phyloP scores from a whole-genome alignment of 2,329 filamentous ascomycete genomes.

The Calonectria naviculata region DNA sequence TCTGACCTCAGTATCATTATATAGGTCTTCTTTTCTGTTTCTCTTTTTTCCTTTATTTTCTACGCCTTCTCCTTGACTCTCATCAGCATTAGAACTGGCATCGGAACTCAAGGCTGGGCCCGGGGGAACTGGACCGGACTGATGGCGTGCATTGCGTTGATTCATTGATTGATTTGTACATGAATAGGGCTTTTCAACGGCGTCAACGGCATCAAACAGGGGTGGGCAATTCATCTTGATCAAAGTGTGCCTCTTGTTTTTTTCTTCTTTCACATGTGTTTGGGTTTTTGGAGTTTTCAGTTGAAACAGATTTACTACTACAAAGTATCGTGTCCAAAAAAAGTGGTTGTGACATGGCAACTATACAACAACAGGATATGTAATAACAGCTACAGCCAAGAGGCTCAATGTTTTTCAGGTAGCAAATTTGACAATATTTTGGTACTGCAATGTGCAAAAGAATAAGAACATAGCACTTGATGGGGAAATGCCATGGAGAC shows the following conservation, averaged over 20 bases:
- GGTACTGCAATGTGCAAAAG: neutral
- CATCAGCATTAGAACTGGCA: neutral
- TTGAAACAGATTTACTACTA: neutral
- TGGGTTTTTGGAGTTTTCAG: neutral
- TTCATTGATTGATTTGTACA: conserved; percentile 2
- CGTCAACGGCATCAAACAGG: neutral
- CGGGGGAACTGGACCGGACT: conserved; percentile 13
- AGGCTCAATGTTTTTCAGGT: too few relatives aligned
- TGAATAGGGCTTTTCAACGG: neutral
- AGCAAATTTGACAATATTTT: too few relatives aligned
- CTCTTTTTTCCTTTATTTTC: neutral
- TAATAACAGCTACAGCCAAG: too few relatives aligned
- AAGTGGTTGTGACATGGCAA: neutral
- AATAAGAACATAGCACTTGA: too few relatives aligned
- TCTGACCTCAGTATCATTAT: neutral
- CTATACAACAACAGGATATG: neutral
- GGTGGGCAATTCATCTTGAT: neutral
- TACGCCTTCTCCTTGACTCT: neutral
- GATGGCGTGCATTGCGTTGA: neutral
- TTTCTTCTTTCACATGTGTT: neutral
- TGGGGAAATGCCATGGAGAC: too few relatives aligned
- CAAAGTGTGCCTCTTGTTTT: neutral
- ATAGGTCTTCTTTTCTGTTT: neutral
- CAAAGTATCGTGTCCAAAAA: neutral
- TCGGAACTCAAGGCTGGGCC: conserved; percentile 17